Evolutionary conservation across 2,329 filamentous ascomycete species (phyloP).

Genomic region (Aspergillus aculeatinus): DNA sequence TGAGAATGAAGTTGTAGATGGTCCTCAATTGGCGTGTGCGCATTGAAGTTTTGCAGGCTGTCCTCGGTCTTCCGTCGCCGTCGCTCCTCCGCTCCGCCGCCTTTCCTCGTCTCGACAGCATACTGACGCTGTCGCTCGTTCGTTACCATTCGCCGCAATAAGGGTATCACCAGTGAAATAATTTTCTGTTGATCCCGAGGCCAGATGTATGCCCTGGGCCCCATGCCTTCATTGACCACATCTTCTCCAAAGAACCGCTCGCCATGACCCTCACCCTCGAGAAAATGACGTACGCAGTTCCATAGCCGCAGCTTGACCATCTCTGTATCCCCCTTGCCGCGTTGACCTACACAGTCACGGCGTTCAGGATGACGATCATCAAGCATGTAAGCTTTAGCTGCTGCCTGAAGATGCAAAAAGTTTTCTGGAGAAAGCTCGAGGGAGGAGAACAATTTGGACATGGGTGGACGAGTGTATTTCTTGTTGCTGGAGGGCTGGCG

Average conservation of each 20-base stretch:
- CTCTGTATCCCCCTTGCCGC: constrained; percentile 55
- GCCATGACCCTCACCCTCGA: constrained; percentile 52
- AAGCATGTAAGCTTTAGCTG: constrained; percentile 59
- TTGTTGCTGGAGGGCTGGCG: constrained; percentile 51
- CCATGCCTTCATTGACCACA: constrained; percentile 43
- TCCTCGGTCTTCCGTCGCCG: constrained; percentile 39
- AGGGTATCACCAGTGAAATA: constrained; percentile 57
- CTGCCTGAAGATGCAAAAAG: constrained; percentile 56
- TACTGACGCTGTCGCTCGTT: constrained; percentile 60
- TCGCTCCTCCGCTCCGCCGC: constrained; percentile 41
- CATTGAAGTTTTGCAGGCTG: constrained; percentile 28
- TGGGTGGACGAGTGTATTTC: constrained; percentile 58
- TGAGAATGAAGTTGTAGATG: constrained; percentile 32
- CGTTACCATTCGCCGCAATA: constrained; percentile 59
- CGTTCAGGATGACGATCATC: constrained; percentile 55
- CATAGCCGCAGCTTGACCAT: constrained; percentile 58
- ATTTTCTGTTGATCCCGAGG: constrained; percentile 56
- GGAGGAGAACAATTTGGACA: constrained; percentile 58
- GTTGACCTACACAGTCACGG: constrained; percentile 57
- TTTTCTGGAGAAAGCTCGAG: constrained; percentile 57
- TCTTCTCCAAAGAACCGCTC: constrained; percentile 53
- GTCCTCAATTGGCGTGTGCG: constrained; percentile 30
- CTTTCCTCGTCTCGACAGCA: constrained; percentile 56
- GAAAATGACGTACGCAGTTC: constrained; percentile 57
- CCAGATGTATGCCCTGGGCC: constrained; percentile 49